A percentile compares a stretch with the other conserved stretches of the same genome.
Evolutionary conservation across 768 basidiomycete genomes (phyloP).

Genomic region (Lactifluus echinatus): DNA sequence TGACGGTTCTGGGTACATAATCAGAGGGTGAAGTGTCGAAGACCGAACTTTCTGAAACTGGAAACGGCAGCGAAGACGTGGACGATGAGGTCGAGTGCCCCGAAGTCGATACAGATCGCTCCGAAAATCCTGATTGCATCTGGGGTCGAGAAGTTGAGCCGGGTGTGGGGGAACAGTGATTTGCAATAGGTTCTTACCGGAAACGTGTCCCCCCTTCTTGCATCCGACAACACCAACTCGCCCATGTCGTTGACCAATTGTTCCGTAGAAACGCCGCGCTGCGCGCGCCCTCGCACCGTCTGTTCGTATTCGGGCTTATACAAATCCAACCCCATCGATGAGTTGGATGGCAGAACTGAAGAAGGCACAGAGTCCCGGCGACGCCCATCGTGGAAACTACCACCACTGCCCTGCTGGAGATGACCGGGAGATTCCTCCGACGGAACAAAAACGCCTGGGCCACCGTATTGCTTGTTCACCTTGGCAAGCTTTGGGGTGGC

Average conservation of each 20-base stretch:
- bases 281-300: slow-evolving; percentile 25
- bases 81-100: slow-evolving; percentile 12
- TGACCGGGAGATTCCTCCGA: slow-evolving; percentile 18
- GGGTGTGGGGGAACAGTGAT: neutral
- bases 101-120: slow-evolving; percentile 15
- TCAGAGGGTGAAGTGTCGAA: slow-evolving; percentile 22
- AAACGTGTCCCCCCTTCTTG: slow-evolving; percentile 45
- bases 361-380: slow-evolving; percentile 49
- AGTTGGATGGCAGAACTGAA: slow-evolving; percentile 52
- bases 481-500: slow-evolving; percentile 39
- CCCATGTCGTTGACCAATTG: slow-evolving; percentile 54
- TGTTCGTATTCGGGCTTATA: slow-evolving; percentile 72
- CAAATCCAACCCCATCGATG: slow-evolving; percentile 52
- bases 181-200: slow-evolving; percentile 32
- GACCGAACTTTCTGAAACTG: slow-evolving; percentile 29
- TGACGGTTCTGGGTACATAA: slow-evolving; percentile 6
- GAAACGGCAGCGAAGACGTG: slow-evolving; percentile 26
- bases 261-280: slow-evolving; percentile 37
- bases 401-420: slow-evolving; percentile 27
- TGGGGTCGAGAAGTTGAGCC: neutral
- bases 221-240: slow-evolving; percentile 49
- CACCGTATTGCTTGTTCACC: slow-evolving; percentile 59
- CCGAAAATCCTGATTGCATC: slow-evolving; percentile 2
- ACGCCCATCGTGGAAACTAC: slow-evolving; percentile 31
- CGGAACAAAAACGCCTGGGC: slow-evolving; percentile 68